These are phyloP conservation scores for Magnusiomyces tetraspermus DNA, from an alignment of 1,139 yeast species.

Conservation along the genomic window DNA sequence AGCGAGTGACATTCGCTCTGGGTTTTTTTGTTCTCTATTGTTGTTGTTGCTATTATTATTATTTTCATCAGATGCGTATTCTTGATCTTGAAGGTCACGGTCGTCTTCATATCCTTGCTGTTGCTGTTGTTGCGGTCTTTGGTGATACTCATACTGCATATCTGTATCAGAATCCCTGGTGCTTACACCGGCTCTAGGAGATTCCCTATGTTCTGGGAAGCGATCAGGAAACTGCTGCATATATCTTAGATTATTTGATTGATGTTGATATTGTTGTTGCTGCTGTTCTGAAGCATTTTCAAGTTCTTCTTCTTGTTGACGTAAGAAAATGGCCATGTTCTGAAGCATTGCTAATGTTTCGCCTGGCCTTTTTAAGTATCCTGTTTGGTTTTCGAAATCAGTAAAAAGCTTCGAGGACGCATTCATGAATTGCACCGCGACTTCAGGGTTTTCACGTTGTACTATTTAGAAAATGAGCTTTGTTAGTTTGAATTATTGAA, in stretches of 20 bases:
- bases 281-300: not conserved
- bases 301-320: conserved; percentile 1
- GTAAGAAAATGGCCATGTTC: not conserved
- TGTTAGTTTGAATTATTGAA: not conserved
- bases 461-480: too few species aligned
- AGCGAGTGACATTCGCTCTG: conserved; percentile 7
- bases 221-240: not conserved
- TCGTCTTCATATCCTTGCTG: not conserved
- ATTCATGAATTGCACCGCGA: conserved; percentile 13
- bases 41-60: too few species aligned
- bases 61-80: not conserved
- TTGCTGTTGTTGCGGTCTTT: not conserved
- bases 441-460: conserved; percentile 13
- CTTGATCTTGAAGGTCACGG: not conserved
- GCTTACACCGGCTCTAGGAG: not conserved
- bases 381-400: conserved; percentile 3
- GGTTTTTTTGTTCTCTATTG: not conserved
- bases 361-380: conserved; percentile 10
- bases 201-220: not conserved
- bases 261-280: not conserved
- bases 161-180: not conserved
- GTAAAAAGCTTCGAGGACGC: conserved; percentile 7
- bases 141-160: not conserved
- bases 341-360: conserved; percentile 10
- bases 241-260: not conserved